These are phyloP conservation scores for Picochlorum sp. DNA, from an alignment of 139 green algal genomes.

Conservation along the genomic window DNA sequence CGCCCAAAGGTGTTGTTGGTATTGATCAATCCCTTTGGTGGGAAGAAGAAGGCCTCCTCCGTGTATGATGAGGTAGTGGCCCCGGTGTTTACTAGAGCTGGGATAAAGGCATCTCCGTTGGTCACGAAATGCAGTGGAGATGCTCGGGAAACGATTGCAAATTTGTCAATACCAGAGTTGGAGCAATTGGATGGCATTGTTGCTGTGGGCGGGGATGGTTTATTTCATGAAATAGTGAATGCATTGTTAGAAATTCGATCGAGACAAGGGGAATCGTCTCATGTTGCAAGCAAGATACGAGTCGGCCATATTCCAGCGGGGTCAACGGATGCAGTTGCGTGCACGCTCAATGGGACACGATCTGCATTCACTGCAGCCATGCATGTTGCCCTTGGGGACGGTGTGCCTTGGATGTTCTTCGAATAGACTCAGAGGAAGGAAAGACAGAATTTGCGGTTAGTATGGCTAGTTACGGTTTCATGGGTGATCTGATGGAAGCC, in stretches of 20 bases:
- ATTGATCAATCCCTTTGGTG: slow-evolving; percentile 18
- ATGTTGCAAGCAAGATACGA: slow-evolving; percentile 34
- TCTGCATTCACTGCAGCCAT: slow-evolving; percentile 63
- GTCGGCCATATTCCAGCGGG: slow-evolving; percentile 77
- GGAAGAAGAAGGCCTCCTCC: not conserved
- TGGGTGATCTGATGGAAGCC: slow-evolving; percentile 68
- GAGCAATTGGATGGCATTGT: slow-evolving; percentile 9
- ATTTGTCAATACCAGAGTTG: not conserved
- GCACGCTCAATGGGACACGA: slow-evolving; percentile 70
- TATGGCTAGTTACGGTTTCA: slow-evolving; percentile 65
- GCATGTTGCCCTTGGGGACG: slow-evolving; percentile 77
- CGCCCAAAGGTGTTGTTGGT: slow-evolving; percentile 12
- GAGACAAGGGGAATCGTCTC: not conserved
- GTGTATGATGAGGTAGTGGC: slow-evolving; percentile 44
- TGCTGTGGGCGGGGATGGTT: slow-evolving; percentile 68
- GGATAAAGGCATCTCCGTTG: slow-evolving; percentile 37
- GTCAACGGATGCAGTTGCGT: slow-evolving; percentile 80
- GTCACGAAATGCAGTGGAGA: slow-evolving; percentile 52
- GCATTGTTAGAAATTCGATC: slow-evolving; percentile 50
- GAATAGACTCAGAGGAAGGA: slow-evolving; percentile 31
- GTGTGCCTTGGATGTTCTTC: slow-evolving; percentile 66
- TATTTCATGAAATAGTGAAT: slow-evolving; percentile 85
- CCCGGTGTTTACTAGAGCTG: slow-evolving; percentile 48
- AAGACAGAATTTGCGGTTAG: slow-evolving; percentile 24
- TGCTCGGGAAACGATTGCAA: slow-evolving; percentile 31